Conservation (phyloP, 176 grass and related monocot species). For the Juncus inflexus region DNA sequence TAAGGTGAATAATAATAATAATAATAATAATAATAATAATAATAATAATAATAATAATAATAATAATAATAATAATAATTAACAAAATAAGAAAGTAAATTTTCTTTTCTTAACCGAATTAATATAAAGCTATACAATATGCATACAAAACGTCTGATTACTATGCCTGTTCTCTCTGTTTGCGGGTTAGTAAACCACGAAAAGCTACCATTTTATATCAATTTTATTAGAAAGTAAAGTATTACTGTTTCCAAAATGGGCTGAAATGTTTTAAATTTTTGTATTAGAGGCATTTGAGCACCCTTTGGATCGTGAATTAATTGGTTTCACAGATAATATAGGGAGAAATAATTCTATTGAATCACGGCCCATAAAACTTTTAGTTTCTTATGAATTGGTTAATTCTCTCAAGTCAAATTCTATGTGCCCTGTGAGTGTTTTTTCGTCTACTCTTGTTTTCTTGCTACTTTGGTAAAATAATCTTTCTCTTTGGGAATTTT, state of each 20-base stretch:
- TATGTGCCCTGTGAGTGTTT: slow-evolving; percentile 66
- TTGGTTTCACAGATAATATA: slow-evolving; percentile 60
- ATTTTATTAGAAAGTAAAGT: background rate
- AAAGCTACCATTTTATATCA: no score
- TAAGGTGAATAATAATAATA: slow-evolving; percentile 45
- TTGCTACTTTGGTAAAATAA: slow-evolving; percentile 43
- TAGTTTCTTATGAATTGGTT: slow-evolving; percentile 67
- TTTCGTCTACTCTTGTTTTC: slow-evolving; percentile 71
- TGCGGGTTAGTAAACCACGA: slow-evolving; percentile 40
- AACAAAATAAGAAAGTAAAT: background rate
- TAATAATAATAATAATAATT: background rate
- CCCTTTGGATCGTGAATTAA: slow-evolving; percentile 81
- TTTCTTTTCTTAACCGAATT: slow-evolving; percentile 30
- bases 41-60: no score
- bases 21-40: no score
- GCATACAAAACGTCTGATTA: slow-evolving; percentile 71
- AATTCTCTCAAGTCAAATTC: slow-evolving; percentile 65
- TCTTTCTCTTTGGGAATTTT: background rate
- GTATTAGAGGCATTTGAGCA: slow-evolving; percentile 76
- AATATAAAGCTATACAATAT: slow-evolving; percentile 87
- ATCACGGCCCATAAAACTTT: slow-evolving; percentile 69
- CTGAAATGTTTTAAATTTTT: background rate
- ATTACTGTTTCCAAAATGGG: no score
- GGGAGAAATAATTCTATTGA: slow-evolving; percentile 58
- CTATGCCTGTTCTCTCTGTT: slow-evolving; percentile 56